Evolutionary conservation across 495 filamentous ascomycete genomes (phyloP), one percentile per base, ranked within the genome.

Genomic region (Recurvomyces mirabilis): DNA sequence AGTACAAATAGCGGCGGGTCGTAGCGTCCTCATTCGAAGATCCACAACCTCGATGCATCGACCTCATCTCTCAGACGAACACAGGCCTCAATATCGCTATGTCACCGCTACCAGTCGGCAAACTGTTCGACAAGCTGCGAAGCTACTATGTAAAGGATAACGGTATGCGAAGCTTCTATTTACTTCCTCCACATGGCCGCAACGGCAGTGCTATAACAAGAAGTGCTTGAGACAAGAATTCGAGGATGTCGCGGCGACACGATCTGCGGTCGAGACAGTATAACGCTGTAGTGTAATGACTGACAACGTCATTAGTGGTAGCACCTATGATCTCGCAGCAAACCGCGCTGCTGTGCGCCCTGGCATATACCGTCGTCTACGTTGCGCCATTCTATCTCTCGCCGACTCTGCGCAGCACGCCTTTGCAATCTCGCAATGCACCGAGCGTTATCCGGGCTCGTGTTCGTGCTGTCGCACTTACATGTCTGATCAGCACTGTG

Each of bases 341-440:
- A 14, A 34, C 45, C n/a, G 50, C 50, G 1, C 31, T 53, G 11
- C 39, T 53, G 14, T 53, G 43, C 29, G 50, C 46, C 75, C 61
- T 87, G 41, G 59, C 79, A 43, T 85, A 89, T 60, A 93, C 87
- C 4, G 57, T 85, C 46, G 60, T 82, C 67, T 98, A 95, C 68
- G 85, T 96, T 63, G 64, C 84, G 24, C 87, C 91, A 24, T 85
- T 98, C 70, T 96, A 96, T 65, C 65, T 89, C 49, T 91, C 79
- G 18, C 54, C 74, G 5, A 68, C 74, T 22, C 91, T 87, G 5
- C 80, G 87, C 15, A 87, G 88, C 3, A 87, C 85, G 1, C 73
- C 75, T n/a, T 75, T 71, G 39, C 74, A 94, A 15, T 82, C 83
- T 41, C 79, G 91, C 44, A 89, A 96, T 73, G 77, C 83, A 17